Base-by-base conservation (phyloP, 2,329 filamentous ascomycete species). In the Calonectria hawksworthii region DNA sequence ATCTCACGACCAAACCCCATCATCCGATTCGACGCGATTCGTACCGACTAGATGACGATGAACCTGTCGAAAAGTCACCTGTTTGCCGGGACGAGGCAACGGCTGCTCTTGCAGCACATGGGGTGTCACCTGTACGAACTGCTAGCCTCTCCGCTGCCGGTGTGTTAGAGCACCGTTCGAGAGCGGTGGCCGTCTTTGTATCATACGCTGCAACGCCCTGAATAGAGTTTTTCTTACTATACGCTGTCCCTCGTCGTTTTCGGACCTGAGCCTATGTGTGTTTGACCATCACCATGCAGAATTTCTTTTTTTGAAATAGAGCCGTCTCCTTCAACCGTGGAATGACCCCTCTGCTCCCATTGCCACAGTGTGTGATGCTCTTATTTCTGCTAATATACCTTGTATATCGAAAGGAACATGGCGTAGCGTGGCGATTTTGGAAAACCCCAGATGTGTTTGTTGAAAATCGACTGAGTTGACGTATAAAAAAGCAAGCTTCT, bases 191-290 rank as follows among this genome's bases (percentile, higher is more conserved):
- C 75, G 69, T 79, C 67, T 79, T 75, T 82, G 81, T 82, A 82
- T 76, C 81, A 82, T 82, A 82, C 78, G 79, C 80, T 79, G 79
- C 79, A 78, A 82, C 73, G 78, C 80, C 76, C 80, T 82, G 79
- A 82, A 82, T 82, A 82, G 80, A 82, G 77, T 80, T 80, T 70
- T 68, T 75, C 75, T 80, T 80, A 68, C 74, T 72, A 70, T 50
- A 28, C 36, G 72, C 47, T 74, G 44, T 47, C 34, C 47, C 28
- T 36, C 16, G 14, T 28, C 23, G 38, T 28, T 26, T 34, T n/a
- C 30, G 28, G 28, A 56, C 3, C 30, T 10, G 18, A 47, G n/a
- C n/a, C n/a, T 18, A 30, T 32, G 21, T 34, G 52, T 56, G 52
- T 30, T 56, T 56, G 52, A 34, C 10, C 30, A 23, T 41, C 8